phyloP scores from a whole-genome alignment of 2,329 filamentous ascomycete genomes.

The Fusarium agapanthi region DNA sequence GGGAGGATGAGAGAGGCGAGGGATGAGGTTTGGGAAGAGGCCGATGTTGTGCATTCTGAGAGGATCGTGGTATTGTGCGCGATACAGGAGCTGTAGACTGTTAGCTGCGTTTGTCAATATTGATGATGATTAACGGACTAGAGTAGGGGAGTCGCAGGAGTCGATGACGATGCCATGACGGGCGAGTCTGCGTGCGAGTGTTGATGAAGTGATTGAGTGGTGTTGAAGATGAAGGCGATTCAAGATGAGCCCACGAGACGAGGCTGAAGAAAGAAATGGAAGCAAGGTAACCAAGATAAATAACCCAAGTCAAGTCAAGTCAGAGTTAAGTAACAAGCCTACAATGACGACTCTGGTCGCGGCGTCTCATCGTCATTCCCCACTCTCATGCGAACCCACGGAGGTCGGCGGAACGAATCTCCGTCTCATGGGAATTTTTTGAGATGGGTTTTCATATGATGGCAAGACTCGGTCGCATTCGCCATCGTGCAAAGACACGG shows the following conservation, averaged over 20 bases:
- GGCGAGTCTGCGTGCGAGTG: not conserved
- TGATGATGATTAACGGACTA: constrained; percentile 64
- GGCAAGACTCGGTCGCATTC: constrained; percentile 19
- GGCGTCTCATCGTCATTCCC: constrained; percentile 38
- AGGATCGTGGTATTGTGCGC: constrained; percentile 94
- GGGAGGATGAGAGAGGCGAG: constrained; percentile 94
- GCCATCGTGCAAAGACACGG: not conserved
- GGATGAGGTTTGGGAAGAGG: constrained; percentile 82
- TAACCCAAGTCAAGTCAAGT: not conserved
- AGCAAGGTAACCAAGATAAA: not conserved
- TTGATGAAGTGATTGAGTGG: not conserved
- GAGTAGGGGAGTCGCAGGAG: constrained; percentile 72
- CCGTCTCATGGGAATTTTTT: constrained; percentile 39
- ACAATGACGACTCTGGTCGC: constrained; percentile 35
- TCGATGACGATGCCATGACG: constrained; percentile 76
- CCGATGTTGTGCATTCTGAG: constrained; percentile 87
- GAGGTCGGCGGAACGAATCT: constrained; percentile 31
- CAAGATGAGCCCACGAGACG: not conserved
- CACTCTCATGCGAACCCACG: constrained; percentile 18
- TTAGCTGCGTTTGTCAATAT: not conserved
- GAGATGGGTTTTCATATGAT: constrained; percentile 15
- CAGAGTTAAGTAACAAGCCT: not conserved
- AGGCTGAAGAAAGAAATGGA: constrained; percentile 1
- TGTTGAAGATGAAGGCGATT: not conserved
- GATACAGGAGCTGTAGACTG: constrained; percentile 79